Evolutionary conservation across 2,329 filamentous ascomycete species (phyloP), one percentile per base, ranked within the genome.

Genomic region (Botrytis squamosa): DNA sequence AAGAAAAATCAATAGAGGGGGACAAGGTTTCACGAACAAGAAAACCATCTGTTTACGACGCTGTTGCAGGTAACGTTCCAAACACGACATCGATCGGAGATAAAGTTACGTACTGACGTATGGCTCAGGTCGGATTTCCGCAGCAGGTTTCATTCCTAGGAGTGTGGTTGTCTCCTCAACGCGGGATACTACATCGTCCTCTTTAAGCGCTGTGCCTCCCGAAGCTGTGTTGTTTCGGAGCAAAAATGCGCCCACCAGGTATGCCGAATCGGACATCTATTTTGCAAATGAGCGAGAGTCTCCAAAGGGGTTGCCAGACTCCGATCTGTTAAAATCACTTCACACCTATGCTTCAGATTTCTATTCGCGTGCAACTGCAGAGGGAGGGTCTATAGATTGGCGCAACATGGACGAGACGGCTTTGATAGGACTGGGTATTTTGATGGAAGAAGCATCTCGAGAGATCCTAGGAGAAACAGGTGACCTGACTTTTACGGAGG

Each of bases 341-440:
- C 92, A 95, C 82, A 83, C 83, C 42, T 94, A 95, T 79, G 81
- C 89, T 1, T 90, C 91, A 71, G 87, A 88, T 73, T 92, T 90
- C 80, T 94, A 93, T 82, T 84, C 84, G 57, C 76, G 77, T 29
- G 75, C 77, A 59, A 77, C 76, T 36, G 42, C 66, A 57, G 77
- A 79, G 69, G 73, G 76, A 9, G 82, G 79, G 29, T 73, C 75
- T n/a, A 80, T 77, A 40, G 82, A 84, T 68, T 86, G 83, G 79
- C 83, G 86, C 76, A 92, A 89, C 81, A 89, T 95, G 88, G 92
- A 95, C 79, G 93, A 93, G 83, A 93, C 92, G 22, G 92, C 92
- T 6, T 84, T 95, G 74, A 83, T 95, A 71, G 92, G 92, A 1
- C 85, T 95, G 78, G 92, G 92, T 1, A 89, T 95, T 67, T 82